Base-by-base conservation (phyloP, 202 grass and related monocot genomes). In the Elaeis oleifera region DNA sequence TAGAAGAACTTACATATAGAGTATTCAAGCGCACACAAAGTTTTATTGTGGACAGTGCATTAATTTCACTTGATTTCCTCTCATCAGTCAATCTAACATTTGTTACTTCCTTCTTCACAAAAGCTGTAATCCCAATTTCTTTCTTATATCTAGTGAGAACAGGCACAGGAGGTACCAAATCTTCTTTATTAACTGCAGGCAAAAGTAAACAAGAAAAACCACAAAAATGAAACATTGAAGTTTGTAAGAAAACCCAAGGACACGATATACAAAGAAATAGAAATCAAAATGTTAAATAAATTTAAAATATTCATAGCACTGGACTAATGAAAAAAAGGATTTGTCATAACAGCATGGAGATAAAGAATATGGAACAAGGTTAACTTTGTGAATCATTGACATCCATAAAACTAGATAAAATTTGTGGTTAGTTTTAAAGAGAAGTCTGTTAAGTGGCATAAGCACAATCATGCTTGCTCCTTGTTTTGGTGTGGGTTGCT, bases 1-100 rank as follows among this genome's bases (percentile, higher is more conserved):
- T 73, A 69, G 32, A 71, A 48, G 73, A 79, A 91, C 92, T 89
- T 77, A 97, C 92, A 59, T 97, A 78, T 72, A 97, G 77, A 71
- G 87, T 91, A 80, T 97, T 97, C 54, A 97, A 71, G 58, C 92
- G 81, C 20, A 97, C 87, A 72, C 92, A 97, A 9, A 97, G 88
- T 75, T 85, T 89, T 53, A 74, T 63, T 31, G 83, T 89, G n/a
- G 88, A 84, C 56, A 91, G 88, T 59, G 84, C 71, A 80, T 78
- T 81, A 56, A 97, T 91, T 79, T 80, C 79, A 77, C 71, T 79
- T 71, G 84, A 84, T 81, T 85, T 97, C 55, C 74, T 91, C 63
- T 85, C 87, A 60, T 85, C 84, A 53, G 79, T 66, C 50, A 83
- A 74, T 92, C 72, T 89, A 72, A 82, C 36, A 72, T 97, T 88